Conservation (phyloP, 495 filamentous ascomycete species). For the Cladorrhinum samala region DNA sequence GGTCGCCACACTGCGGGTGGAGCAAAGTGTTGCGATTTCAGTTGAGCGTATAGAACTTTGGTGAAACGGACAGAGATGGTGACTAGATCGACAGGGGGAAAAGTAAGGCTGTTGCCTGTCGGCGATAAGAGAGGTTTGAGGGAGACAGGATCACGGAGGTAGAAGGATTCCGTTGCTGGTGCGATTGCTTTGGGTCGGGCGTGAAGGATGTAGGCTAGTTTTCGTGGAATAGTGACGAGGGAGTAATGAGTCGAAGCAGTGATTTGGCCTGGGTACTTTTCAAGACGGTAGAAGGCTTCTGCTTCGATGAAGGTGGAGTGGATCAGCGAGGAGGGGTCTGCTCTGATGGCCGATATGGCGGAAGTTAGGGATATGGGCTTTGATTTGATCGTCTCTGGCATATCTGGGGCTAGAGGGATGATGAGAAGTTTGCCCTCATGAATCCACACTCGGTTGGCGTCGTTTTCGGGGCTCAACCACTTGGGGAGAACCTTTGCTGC, state of each 20-base stretch:
- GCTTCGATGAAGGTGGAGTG: constrained; percentile 67
- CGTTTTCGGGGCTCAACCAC: constrained; percentile 90
- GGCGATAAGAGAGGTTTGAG: constrained; percentile 60
- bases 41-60: constrained; percentile 81
- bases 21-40: constrained; percentile 81
- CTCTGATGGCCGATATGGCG: constrained; percentile 51
- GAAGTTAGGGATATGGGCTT: constrained; percentile 52
- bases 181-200: constrained; percentile 66
- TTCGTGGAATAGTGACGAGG: constrained; percentile 67
- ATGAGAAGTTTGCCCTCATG: constrained; percentile 66
- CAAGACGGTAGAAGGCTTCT: constrained; percentile 83
- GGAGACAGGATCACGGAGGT: constrained; percentile 78
- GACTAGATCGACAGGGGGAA: constrained; percentile 74
- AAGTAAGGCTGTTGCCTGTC: constrained; percentile 32
- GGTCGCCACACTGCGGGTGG: constrained; percentile 58
- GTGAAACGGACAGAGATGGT: constrained; percentile 75
- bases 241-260: constrained; percentile 64
- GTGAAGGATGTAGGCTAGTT: constrained; percentile 74
- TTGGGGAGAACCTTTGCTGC: constrained; percentile 80
- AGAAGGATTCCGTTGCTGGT: constrained; percentile 84
- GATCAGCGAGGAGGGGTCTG: constrained; percentile 48
- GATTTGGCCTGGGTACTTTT: constrained; percentile 74
- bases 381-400: constrained; percentile 18
- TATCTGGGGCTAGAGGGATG: constrained; percentile 48
- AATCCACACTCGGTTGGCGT: constrained; percentile 79